Evolutionary conservation across 1,139 yeast genomes (phyloP), one percentile per base, ranked within the genome.

Genomic region (Sugiyamaella pinicola): DNA sequence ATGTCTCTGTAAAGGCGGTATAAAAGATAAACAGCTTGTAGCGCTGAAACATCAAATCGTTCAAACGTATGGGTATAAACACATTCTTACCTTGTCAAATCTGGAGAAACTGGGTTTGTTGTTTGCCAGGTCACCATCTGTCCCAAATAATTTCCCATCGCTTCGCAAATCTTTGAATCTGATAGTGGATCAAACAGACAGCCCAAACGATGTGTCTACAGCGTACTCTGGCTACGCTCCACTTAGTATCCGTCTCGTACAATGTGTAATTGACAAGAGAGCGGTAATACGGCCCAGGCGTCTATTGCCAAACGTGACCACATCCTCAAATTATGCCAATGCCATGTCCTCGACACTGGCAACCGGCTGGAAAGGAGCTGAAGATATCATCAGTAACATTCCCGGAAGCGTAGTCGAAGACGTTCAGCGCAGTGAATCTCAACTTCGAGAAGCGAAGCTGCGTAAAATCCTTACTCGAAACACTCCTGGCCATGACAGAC

Each of bases 1-100:
- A 3, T 78, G 85, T 4, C 70, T 83, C 12, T 76, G 81, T 7
- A 80, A 83, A 59, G 82, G 80, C 46, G 96, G 96, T 0, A 68
- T 88, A 31, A 77, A 80, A 52, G 84, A 78, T 47, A 78, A 74
- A 53, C 90, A 85, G 58, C 75, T 79, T 58, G 81, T 77, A 2
- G 61, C 61, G 18, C 64, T 87, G 19, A 74, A 78, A 49, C 72
- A 69, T 8, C 83, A 79, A 53, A 67, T 85, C 3, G 65, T 81
- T 17, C 82, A 80, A 52, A 76, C 79, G 46, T 86, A 78, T 62
- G 96, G 96, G 0, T 69, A 82, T 55, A 70, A 76, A 51, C 74
- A 79, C 47, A 64, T 77, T 2, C 51, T 68, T 12, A 65, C 77
- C 0, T 61, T 78, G 19, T 73, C 71, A 46, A 64, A 69, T 17